phyloP scores from a whole-genome alignment of 2,329 filamentous ascomycete genomes.

The Fusarium sp. region DNA sequence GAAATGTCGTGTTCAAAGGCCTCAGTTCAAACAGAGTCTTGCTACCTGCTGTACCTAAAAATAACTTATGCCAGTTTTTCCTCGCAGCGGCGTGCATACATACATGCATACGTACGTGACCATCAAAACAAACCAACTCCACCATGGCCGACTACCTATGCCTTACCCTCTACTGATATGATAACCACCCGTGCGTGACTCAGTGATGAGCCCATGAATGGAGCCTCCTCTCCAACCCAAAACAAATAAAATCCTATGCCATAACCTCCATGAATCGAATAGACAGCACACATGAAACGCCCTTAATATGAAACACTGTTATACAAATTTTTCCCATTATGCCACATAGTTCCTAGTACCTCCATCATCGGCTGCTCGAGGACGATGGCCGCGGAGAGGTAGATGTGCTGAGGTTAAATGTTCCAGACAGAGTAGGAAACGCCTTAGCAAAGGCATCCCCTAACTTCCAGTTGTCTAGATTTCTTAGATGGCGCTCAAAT shows the following conservation, averaged over 20 bases:
- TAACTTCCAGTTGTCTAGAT: constrained; percentile 86
- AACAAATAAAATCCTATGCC: background rate
- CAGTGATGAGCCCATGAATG: background rate
- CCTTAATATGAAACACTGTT: background rate
- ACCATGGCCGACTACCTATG: background rate
- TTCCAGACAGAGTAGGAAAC: constrained; percentile 67
- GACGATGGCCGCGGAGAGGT: constrained; percentile 36
- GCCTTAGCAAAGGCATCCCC: constrained; percentile 77
- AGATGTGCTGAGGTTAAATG: constrained; percentile 50
- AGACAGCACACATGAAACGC: constrained; percentile 2
- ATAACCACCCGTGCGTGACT: background rate
- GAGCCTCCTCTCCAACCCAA: background rate
- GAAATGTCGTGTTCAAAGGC: no score
- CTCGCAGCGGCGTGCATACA: background rate
- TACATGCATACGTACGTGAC: background rate
- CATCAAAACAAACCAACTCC: background rate
- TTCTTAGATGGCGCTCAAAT: constrained; percentile 84
- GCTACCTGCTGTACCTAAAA: background rate
- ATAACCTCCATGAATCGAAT: background rate
- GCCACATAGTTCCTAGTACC: no score
- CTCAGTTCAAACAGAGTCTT: background rate
- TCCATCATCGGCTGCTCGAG: constrained; percentile 33
- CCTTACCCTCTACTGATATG: background rate
- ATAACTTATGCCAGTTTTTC: background rate
- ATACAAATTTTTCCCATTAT: constrained; percentile 5